Conservation (phyloP, 2,329 filamentous ascomycete species). For the Aspergillus persii region DNA sequence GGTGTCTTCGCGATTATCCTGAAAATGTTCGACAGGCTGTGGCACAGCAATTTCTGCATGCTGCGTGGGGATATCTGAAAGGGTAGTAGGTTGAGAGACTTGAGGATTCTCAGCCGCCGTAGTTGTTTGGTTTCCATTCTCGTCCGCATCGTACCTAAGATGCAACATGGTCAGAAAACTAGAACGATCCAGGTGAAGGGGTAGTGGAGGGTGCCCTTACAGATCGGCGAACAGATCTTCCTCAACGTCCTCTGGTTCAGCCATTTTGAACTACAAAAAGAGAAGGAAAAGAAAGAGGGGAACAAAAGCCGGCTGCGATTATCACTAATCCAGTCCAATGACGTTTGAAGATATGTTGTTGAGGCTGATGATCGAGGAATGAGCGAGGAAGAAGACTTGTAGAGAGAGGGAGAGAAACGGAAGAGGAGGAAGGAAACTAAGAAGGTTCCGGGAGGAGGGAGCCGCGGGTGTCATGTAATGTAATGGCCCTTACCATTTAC, state of each 20-base stretch:
- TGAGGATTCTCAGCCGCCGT: constrained; percentile 38
- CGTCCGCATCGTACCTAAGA: constrained; percentile 66
- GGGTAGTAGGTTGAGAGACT: constrained; percentile 33
- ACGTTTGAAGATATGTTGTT: neutral
- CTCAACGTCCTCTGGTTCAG: constrained; percentile 77
- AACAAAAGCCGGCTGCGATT: neutral
- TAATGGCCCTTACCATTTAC: neutral
- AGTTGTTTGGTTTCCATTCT: constrained; percentile 43
- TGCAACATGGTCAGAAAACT: constrained; percentile 9
- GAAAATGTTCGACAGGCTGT: constrained; percentile 32
- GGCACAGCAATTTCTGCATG: constrained; percentile 31
- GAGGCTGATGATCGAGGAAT: neutral
- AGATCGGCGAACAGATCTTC: constrained; percentile 95
- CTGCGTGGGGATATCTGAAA: constrained; percentile 30
- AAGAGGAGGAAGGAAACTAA: constrained; percentile 3
- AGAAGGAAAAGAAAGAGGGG: neutral
- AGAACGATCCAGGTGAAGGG: constrained; percentile 1
- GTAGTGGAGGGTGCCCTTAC: constrained; percentile 53
- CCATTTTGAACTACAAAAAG: constrained; percentile 54
- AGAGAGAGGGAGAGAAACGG: constrained; percentile 13
- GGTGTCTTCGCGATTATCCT: constrained; percentile 24
- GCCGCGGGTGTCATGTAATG: neutral
- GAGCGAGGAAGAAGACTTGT: neutral
- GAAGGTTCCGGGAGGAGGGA: neutral
- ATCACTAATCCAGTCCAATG: neutral